These are phyloP conservation scores for Cupressus sempervirens DNA, from an alignment of 75 land plant genomes.

Conservation along the genomic window DNA sequence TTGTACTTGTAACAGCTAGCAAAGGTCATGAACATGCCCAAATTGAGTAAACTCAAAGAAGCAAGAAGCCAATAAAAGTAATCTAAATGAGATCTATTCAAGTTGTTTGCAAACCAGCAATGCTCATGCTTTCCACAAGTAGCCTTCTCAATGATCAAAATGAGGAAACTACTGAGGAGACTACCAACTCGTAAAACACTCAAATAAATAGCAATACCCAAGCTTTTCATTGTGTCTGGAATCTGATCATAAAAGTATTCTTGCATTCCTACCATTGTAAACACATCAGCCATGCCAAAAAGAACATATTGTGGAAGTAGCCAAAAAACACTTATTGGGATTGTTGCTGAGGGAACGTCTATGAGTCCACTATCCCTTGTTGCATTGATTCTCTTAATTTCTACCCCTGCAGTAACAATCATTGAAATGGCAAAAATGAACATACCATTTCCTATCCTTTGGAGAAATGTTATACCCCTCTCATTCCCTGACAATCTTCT, in stretches of 20 bases:
- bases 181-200: conserved; percentile 83
- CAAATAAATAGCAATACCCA: conserved; percentile 69
- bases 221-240: conserved; percentile 72
- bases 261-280: no score
- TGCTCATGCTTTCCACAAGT: conserved; percentile 15
- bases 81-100: conserved; percentile 41
- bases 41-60: conserved; percentile 18
- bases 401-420: conserved; percentile 64
- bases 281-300: no score
- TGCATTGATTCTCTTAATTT: conserved; percentile 39
- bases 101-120: conserved; percentile 67
- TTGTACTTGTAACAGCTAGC: conserved; percentile 8
- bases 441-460: conserved; percentile 84
- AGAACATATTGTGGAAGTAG: no score
- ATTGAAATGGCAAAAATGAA: conserved; percentile 68
- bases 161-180: conserved; percentile 58
- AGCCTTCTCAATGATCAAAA: no score
- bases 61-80: conserved; percentile 51
- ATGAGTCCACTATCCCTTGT: no score
- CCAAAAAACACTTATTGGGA: no score
- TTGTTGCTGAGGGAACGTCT: no score
- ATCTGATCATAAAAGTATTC: conserved; percentile 87
- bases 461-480: conserved; percentile 64
- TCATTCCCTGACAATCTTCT: conserved; percentile 35
- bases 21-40: conserved; percentile 24